Conservation (phyloP, 306 rosid genomes). For the Dalbergia cochinchinensis region DNA sequence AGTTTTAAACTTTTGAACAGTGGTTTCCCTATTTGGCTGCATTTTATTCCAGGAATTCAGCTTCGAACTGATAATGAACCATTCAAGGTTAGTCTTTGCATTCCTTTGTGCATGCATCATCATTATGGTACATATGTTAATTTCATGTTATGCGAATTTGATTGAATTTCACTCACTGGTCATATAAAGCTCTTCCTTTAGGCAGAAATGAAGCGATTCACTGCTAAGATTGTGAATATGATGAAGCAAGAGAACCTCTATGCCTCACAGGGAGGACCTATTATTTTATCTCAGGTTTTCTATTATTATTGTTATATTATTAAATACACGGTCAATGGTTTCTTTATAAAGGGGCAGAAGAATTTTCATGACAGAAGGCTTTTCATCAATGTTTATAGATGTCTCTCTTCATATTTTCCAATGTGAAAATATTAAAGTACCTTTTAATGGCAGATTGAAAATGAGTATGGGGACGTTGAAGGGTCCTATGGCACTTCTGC, state of each 20-base stretch:
- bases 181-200: conserved; percentile 38
- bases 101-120: neutral
- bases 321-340: neutral
- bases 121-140: neutral
- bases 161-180: neutral
- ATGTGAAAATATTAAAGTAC: neutral
- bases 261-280: conserved; percentile 96
- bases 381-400: no score
- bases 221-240: conserved; percentile 80
- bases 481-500: conserved; percentile 68
- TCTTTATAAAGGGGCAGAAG: no score
- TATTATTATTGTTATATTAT: neutral
- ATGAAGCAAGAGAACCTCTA: conserved; percentile 90
- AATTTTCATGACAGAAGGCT: no score
- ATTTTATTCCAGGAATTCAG: conserved; percentile 79
- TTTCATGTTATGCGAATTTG: neutral
- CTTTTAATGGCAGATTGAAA: conserved; percentile 69
- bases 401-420: neutral
- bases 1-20: conserved; percentile 53
- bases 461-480: conserved; percentile 83
- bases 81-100: conserved; percentile 64
- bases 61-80: conserved; percentile 92
- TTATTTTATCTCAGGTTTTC: conserved; percentile 91
- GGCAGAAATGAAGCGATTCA: conserved; percentile 92
- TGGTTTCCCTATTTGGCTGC: conserved; percentile 95